Percentiles rank a stretch among this genome's conserved stretches.
Evolutionary conservation across 2,329 filamentous ascomycete species (phyloP).

Genomic region (Diaporthe capsici): DNA sequence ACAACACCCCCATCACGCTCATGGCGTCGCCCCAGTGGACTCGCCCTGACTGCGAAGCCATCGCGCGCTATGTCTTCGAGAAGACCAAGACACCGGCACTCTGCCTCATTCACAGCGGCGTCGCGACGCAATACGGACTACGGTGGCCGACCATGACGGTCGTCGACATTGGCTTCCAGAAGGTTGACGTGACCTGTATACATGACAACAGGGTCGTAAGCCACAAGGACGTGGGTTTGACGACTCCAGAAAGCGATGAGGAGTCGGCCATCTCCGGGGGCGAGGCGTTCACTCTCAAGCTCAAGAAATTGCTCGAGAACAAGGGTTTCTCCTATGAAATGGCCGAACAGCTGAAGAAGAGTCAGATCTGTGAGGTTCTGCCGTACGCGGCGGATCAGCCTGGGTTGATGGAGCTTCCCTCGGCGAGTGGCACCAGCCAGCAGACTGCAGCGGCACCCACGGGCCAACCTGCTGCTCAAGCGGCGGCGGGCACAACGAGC

Average conservation of each 20-base stretch:
- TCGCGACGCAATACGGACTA: slow-evolving; percentile 89
- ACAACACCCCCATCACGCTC: slow-evolving; percentile 95
- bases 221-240: slow-evolving; percentile 74
- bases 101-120: slow-evolving; percentile 88
- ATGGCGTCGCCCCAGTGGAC: slow-evolving; percentile 94
- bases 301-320: slow-evolving; percentile 75
- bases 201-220: slow-evolving; percentile 83
- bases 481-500: slow-evolving; percentile 39
- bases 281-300: slow-evolving; percentile 84
- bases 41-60: slow-evolving; percentile 85
- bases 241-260: slow-evolving; percentile 57
- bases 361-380: slow-evolving; percentile 75
- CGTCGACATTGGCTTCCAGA: slow-evolving; percentile 91
- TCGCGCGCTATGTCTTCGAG: slow-evolving; percentile 96
- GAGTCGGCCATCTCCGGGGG: slow-evolving; percentile 78
- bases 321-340: slow-evolving; percentile 75
- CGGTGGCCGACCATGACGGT: slow-evolving; percentile 83
- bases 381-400: slow-evolving; percentile 64
- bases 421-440: slow-evolving; percentile 48
- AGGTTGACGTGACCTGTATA: slow-evolving; percentile 93
- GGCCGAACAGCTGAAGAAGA: slow-evolving; percentile 79
- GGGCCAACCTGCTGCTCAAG: slow-evolving; percentile 44
- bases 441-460: slow-evolving; percentile 47
- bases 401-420: slow-evolving; percentile 63
- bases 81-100: slow-evolving; percentile 96